Evolutionary conservation across 345 rosid genomes (phyloP), one percentile per base, ranked within the genome.

Genomic region (Passiflora organensis): DNA sequence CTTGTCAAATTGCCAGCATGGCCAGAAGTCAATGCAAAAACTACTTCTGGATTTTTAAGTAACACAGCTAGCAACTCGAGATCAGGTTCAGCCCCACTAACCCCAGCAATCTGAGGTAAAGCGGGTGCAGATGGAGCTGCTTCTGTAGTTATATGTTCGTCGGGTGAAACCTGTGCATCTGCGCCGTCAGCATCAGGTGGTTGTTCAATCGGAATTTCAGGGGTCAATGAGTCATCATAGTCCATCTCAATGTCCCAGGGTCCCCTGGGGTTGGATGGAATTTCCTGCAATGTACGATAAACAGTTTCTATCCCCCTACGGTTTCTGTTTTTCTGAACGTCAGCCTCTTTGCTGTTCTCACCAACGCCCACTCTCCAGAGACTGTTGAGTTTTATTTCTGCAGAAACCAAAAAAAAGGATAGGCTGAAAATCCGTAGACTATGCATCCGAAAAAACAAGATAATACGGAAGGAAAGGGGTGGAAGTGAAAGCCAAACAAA

Each of bases 191-290:
- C 67, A 67, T 85, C 89, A 23, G 91, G 96, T 53, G 73, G 79
- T 82, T 94, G 99, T 72, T 87, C 87, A 38, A 77, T 68, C 4
- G 93, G 95, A 36, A 94, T 85, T 64, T 79, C 84, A 10, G 82
- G 89, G 50, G 99, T 94, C 77, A 89, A 64, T 46, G 90, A 60
- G 75, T 94, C 99, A 61, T 89, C 97, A 67, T 70, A 80, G 68
- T 94, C 96, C 89, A 94, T 87, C 67, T 94, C 97, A 17, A 73
- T 54, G 72, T 89, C 99, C 97, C 99, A 94, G 4, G 99, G 99
- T 59, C 83, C 97, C 78, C 82, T 94, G 32, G 99, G 95, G 50
- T 89, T 85, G 32, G 60, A 71, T 13, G 97, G 96, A 68, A 94
- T 83, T 66, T 76, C 82, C 62, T 70, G 80, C 32, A 60, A 57